Conservation (phyloP, 306 rosid genomes). For the Pyrus bretschneideri region DNA sequence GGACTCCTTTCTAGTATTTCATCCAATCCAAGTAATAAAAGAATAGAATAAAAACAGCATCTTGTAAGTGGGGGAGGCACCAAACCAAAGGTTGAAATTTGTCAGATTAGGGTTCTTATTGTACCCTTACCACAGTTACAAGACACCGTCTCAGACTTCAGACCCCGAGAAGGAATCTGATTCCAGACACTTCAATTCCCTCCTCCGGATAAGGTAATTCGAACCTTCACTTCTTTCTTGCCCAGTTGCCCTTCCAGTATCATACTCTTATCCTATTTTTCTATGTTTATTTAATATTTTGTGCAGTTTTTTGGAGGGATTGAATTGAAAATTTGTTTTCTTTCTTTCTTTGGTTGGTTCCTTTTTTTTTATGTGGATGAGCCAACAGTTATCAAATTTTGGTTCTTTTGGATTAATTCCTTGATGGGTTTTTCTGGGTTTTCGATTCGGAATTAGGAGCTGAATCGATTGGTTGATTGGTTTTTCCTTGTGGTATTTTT, state of each 20-base stretch:
- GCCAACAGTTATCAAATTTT: conserved; percentile 8
- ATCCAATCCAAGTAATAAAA: conserved; percentile 1
- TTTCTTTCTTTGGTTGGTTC: conserved; percentile 15
- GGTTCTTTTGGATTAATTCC: conserved; percentile 5
- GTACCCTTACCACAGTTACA: conserved; percentile 7
- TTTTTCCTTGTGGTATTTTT: conserved; percentile 22
- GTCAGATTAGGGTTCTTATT: conserved; percentile 52
- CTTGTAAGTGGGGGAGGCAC: conserved; percentile 15
- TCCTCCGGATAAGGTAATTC: conserved; percentile 35
- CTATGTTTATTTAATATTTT: not conserved
- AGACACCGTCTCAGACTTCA: conserved; percentile 11
- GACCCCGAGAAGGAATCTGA: conserved; percentile 31
- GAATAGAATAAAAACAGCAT: conserved; percentile 10
- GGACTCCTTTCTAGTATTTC: conserved; percentile 2
- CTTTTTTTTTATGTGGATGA: conserved; percentile 10
- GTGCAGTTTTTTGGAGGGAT: conserved; percentile 7
- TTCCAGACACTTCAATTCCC: conserved; percentile 23
- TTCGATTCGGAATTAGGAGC: conserved; percentile 18
- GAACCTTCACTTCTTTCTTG: conserved; percentile 35
- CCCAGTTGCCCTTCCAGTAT: not conserved
- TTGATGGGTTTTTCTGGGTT: conserved; percentile 16
- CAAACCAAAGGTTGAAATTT: conserved; percentile 21
- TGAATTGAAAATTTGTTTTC: not conserved
- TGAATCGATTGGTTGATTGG: conserved; percentile 13
- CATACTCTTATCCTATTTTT: conserved; percentile 4